Evolutionary conservation across 2,329 filamentous ascomycete species (phyloP), one percentile per base, ranked within the genome.

Genomic region (Bertia moriformis): DNA sequence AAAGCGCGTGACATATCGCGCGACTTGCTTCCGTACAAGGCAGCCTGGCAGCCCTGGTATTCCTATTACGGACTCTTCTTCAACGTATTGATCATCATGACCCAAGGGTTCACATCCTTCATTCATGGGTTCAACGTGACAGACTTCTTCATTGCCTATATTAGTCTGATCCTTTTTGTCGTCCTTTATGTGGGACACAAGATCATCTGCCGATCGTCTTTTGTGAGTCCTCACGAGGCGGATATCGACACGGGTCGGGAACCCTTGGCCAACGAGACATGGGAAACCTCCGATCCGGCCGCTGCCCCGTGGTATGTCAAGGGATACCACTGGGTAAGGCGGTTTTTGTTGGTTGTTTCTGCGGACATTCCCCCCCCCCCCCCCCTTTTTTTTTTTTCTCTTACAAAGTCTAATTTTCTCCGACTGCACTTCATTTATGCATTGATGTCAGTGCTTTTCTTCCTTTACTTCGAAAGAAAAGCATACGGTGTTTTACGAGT

Each of bases 41-140:
- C 70, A 0, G 57, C 59, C 0, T 51, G 66, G 12, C 71, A 76
- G 52, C 73, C 82, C 0, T 86, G 78, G 50, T 73, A 73, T 2
- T 70, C 79, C 0, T 84, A 67, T 49, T 57, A 70, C 40, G 66
- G 69, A 7, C 66, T 85, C 1, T 52, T 69, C 14, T 51, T 74
- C 18, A 68, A 85, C 39, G 52, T 56, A 3, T 57, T 84, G 18
- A 62, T 88, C n/a, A 72, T 69, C 1, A 57, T 88, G 3, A 78
- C 83, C 47, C 85, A 85, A 48, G 83, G 82, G 1, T 89, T 87
- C 57, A 70, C 77, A 24, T 71, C 81, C 13, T 88, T 89, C 53
- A 80, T 79, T 53, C 71, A 74, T 0, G 63, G 76, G 19, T 89
- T 77, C 70, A 69, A 64, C 14, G 69, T 67, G 0, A 62, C 66